Evolutionary conservation across 2,329 filamentous ascomycete species (phyloP).

Genomic region (Cladosporium sp.): DNA sequence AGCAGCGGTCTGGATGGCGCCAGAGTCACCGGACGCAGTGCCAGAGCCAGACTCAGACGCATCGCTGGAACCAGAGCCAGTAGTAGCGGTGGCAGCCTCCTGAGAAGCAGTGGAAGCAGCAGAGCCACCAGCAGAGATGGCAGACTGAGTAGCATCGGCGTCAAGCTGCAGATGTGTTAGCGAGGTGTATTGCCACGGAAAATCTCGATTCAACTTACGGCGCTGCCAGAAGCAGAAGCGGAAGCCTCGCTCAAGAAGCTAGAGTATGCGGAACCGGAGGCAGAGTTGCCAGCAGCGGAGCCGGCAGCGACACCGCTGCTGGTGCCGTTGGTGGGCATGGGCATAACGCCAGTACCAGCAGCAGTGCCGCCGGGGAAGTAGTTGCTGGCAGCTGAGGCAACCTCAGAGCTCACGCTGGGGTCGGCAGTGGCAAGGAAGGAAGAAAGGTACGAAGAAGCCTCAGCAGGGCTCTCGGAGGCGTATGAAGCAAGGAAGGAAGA

Average conservation of each 20-base stretch:
- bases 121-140: conserved; percentile 8
- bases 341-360: conserved; percentile 2
- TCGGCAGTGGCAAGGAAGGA: conserved; percentile 14
- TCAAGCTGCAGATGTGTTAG: conserved; percentile 8
- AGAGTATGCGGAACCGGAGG: background rate
- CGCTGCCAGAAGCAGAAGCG: conserved; percentile 14
- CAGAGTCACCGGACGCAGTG: conserved; percentile 12
- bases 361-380: conserved; percentile 5
- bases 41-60: background rate
- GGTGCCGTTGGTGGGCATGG: conserved; percentile 8
- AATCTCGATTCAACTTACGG: conserved; percentile 1
- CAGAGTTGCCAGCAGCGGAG: conserved; percentile 2
- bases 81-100: conserved; percentile 6
- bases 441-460: conserved; percentile 11
- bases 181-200: background rate
- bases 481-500: background rate
- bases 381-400: background rate
- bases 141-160: conserved; percentile 1
- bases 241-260: conserved; percentile 16
- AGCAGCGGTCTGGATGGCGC: conserved; percentile 13
- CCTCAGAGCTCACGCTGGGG: conserved; percentile 11
- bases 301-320: background rate
- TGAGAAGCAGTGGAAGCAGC: conserved; percentile 9
- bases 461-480: conserved; percentile 6
- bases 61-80: background rate